Conservation (phyloP, 2,329 filamentous ascomycete genomes). For the Botrytis medusae region DNA sequence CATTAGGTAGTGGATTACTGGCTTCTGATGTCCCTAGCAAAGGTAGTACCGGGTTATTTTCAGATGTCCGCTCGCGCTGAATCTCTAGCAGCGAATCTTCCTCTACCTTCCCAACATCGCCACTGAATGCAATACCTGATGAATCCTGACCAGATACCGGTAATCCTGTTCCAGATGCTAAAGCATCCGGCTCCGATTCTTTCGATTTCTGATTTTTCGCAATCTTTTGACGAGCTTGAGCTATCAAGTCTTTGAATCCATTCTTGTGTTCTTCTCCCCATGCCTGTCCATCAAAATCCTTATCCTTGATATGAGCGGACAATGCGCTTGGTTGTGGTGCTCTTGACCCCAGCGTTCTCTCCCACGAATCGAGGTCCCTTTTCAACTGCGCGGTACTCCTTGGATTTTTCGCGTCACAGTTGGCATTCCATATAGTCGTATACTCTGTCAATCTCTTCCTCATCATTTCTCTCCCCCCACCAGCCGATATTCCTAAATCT, state of each 20-base stretch:
- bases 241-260: conserved; percentile 79
- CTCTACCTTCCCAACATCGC: not conserved
- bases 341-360: conserved; percentile 72
- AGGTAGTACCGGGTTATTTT: too few relatives aligned
- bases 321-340: conserved; percentile 43
- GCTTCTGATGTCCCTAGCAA: not conserved
- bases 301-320: conserved; percentile 67
- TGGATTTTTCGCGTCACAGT: conserved; percentile 79
- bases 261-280: conserved; percentile 73
- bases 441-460: conserved; percentile 86
- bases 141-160: not conserved
- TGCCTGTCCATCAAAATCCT: conserved; percentile 79
- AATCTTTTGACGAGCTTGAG: conserved; percentile 61
- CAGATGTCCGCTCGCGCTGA: not conserved
- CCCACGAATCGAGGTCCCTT: conserved; percentile 81
- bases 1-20: not conserved
- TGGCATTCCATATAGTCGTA: conserved; percentile 95
- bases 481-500: conserved; percentile 74
- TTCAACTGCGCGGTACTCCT: conserved; percentile 70
- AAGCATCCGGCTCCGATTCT: not conserved
- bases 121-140: not conserved
- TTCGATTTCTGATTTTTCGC: conserved; percentile 23
- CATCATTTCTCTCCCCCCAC: conserved; percentile 67
- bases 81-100: not conserved
- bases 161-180: conserved; percentile 10